Evolutionary conservation across 352 stramenopile genomes (phyloP).

Genomic region (Phytophthora pini): DNA sequence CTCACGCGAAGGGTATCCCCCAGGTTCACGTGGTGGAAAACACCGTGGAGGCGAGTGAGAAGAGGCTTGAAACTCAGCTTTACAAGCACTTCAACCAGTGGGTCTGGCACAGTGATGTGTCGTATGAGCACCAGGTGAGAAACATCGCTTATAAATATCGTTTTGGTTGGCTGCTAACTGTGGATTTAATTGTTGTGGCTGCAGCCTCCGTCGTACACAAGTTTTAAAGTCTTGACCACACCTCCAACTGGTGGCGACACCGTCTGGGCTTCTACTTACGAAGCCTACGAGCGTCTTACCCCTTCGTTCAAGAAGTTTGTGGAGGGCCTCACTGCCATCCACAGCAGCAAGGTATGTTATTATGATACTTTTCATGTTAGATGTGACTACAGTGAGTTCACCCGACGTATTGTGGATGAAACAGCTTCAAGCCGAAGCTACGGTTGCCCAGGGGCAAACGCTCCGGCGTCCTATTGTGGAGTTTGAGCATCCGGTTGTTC

Average conservation of each 20-base stretch:
- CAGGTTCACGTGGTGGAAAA: conserved; percentile 26
- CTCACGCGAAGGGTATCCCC: conserved; percentile 19
- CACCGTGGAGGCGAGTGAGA: conserved; percentile 16
- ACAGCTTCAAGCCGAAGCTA: conserved; percentile 16
- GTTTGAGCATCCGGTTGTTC: conserved; percentile 51
- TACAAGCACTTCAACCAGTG: conserved; percentile 26
- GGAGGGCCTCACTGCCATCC: conserved; percentile 49
- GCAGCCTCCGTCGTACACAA: conserved; percentile 37
- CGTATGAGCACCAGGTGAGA: conserved; percentile 39
- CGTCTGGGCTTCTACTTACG: conserved; percentile 49
- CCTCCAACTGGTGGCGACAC: conserved; percentile 49
- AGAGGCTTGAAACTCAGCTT: conserved; percentile 24
- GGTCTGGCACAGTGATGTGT: conserved; percentile 50
- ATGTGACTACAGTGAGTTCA: background rate
- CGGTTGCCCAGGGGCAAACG: conserved; percentile 24
- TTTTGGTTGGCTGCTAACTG: background rate
- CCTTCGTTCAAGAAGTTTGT: conserved; percentile 47
- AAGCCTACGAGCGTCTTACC: conserved; percentile 56
- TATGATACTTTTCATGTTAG: background rate
- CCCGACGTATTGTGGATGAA: background rate
- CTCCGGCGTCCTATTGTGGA: conserved; percentile 40
- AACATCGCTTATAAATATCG: background rate
- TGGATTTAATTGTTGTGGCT: background rate
- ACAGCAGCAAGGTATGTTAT: conserved; percentile 46
- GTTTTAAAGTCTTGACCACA: conserved; percentile 34